Evolutionary conservation across 2,329 filamentous ascomycete genomes (phyloP).

Genomic region (Coniochaeta hoffmannii): DNA sequence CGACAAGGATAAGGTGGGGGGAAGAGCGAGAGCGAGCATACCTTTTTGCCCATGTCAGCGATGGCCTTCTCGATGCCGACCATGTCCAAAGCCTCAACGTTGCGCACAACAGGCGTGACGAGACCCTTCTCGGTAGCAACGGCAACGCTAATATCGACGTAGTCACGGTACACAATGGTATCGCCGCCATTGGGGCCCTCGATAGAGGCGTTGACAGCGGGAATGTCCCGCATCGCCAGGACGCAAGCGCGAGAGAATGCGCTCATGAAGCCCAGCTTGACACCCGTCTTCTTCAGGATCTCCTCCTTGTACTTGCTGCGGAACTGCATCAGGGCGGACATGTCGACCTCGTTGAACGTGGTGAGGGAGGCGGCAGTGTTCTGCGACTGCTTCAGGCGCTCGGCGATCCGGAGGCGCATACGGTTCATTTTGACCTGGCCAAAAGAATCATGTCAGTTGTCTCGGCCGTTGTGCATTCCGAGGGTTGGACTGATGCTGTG

Average conservation of each 20-base stretch:
- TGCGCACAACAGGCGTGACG: slow-evolving; percentile 92
- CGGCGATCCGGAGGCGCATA: slow-evolving; percentile 94
- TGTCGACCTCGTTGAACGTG: slow-evolving; percentile 99
- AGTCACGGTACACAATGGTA: slow-evolving; percentile 96
- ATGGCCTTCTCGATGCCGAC: slow-evolving; percentile 87
- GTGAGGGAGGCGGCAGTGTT: slow-evolving; percentile 96
- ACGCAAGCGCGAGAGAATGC: slow-evolving; percentile 88
- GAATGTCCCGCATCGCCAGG: slow-evolving; percentile 91
- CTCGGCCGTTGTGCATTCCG: not conserved
- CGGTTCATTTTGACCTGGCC: slow-evolving; percentile 97
- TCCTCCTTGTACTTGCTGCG: slow-evolving; percentile 97
- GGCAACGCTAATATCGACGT: slow-evolving; percentile 94
- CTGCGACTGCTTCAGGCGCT: slow-evolving; percentile 97
- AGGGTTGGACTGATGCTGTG: not conserved
- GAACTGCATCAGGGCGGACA: slow-evolving; percentile 96
- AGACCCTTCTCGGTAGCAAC: slow-evolving; percentile 97
- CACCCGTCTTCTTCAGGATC: slow-evolving; percentile 87
- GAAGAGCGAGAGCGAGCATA: slow-evolving; percentile 30
- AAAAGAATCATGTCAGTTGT: slow-evolving; percentile 7
- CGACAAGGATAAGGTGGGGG: no score
- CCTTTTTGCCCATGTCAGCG: slow-evolving; percentile 93
- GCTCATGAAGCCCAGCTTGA: slow-evolving; percentile 99
- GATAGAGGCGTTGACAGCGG: slow-evolving; percentile 91
- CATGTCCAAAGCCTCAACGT: slow-evolving; percentile 82
- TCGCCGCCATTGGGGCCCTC: slow-evolving; percentile 92